Evolutionary conservation across 2,329 filamentous ascomycete genomes (phyloP).

Genomic region (Coniochaeta sp.): DNA sequence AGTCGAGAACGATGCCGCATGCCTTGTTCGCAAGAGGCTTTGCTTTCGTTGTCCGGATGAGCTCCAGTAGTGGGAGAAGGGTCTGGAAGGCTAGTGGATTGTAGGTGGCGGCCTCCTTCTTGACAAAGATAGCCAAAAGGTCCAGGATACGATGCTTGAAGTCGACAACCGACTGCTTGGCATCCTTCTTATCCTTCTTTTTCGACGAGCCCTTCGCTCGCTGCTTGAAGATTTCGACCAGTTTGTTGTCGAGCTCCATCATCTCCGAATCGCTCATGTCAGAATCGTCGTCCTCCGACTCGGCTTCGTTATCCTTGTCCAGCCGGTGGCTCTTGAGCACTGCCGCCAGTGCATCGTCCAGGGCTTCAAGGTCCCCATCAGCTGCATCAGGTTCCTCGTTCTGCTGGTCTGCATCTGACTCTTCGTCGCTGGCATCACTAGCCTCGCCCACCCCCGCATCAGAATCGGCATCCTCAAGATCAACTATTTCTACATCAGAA

Average conservation of each 20-base stretch:
- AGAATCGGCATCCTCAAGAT: constrained; percentile 31
- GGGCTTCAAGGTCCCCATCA: constrained; percentile 32
- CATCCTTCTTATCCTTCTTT: constrained; percentile 80
- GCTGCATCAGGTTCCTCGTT: constrained; percentile 31
- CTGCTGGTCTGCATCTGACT: constrained; percentile 33
- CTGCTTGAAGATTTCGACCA: constrained; percentile 79
- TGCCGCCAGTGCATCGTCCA: constrained; percentile 70
- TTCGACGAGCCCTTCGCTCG: constrained; percentile 59
- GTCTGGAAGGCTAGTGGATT: constrained; percentile 61
- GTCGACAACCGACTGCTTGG: constrained; percentile 81
- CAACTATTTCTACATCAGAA: constrained; percentile 34
- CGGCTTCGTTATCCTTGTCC: constrained; percentile 50
- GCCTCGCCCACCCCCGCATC: constrained; percentile 15
- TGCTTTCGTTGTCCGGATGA: constrained; percentile 68
- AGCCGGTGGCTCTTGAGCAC: constrained; percentile 66
- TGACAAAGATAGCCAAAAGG: constrained; percentile 76
- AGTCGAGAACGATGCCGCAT: constrained; percentile 62
- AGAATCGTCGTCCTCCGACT: constrained; percentile 55
- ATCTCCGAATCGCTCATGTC: constrained; percentile 97
- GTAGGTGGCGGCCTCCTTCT: constrained; percentile 61
- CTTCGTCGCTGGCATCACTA: constrained; percentile 31
- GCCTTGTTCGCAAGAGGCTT: constrained; percentile 71
- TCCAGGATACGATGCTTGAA: constrained; percentile 95
- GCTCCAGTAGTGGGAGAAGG: constrained; percentile 66
- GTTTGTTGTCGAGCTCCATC: constrained; percentile 77